Conservation (phyloP, 2,329 filamentous ascomycete genomes). For the Byssoonygena ceratinophila region DNA sequence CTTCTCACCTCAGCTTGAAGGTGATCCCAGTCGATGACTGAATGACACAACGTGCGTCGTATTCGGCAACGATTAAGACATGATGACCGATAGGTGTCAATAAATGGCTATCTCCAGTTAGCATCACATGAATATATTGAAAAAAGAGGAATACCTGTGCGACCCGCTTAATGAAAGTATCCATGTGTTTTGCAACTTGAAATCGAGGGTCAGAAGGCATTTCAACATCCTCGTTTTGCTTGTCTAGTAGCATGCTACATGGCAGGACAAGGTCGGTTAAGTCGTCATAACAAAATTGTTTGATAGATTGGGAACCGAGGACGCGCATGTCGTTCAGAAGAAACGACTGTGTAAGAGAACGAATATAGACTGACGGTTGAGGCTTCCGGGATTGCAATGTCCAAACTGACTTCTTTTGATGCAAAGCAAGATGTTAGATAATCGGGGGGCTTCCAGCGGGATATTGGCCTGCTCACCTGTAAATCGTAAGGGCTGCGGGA, state of each 20-base stretch:
- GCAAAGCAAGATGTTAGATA: constrained; percentile 8
- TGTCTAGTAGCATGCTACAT: constrained; percentile 58
- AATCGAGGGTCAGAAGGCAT: constrained; percentile 62
- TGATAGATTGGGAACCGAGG: constrained; percentile 56
- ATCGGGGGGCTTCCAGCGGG: constrained; percentile 1
- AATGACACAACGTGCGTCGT: constrained; percentile 78
- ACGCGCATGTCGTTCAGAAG: constrained; percentile 63
- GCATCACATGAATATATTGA: neutral
- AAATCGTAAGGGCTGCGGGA: constrained; percentile 60
- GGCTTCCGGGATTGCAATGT: constrained; percentile 53
- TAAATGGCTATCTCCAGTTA: constrained; percentile 49
- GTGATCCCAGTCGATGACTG: constrained; percentile 70
- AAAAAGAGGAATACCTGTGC: constrained; percentile 30
- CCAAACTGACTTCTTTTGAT: constrained; percentile 10
- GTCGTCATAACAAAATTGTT: constrained; percentile 70
- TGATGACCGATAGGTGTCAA: constrained; percentile 72
- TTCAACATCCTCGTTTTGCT: constrained; percentile 65
- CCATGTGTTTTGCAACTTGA: constrained; percentile 62
- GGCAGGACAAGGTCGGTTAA: constrained; percentile 68
- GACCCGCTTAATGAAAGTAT: constrained; percentile 50
- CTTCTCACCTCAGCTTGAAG: constrained; percentile 61
- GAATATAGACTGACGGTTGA: constrained; percentile 71
- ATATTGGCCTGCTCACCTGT: constrained; percentile 43
- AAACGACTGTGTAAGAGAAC: constrained; percentile 66
- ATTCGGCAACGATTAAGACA: constrained; percentile 87